These are phyloP conservation scores for Trichosanthes truncata DNA, from an alignment of 306 rosid genomes.

Conservation along the genomic window DNA sequence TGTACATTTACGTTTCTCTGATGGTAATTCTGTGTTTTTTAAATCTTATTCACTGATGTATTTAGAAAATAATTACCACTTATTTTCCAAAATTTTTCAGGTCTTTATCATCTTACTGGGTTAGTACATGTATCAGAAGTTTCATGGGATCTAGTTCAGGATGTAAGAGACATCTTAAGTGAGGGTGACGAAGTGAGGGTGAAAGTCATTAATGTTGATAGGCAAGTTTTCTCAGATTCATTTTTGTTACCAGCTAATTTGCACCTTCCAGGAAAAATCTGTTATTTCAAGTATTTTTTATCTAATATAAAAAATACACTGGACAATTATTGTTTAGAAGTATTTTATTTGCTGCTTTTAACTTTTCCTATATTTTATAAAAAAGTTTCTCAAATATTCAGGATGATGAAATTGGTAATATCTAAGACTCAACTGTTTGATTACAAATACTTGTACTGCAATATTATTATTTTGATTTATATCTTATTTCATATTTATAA, in stretches of 20 bases:
- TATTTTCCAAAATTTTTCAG: slow-evolving; percentile 51
- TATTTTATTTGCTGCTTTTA: neutral
- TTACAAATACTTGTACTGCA: neutral
- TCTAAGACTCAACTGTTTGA: neutral
- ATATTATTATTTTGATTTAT: neutral
- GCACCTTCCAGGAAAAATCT: neutral
- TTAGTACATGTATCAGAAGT: slow-evolving; percentile 86
- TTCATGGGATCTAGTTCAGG: slow-evolving; percentile 91
- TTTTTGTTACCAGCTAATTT: neutral
- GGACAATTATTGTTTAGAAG: neutral
- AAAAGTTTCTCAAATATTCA: neutral
- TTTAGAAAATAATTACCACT: slow-evolving; percentile 21
- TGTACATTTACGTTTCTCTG: slow-evolving; percentile 68
- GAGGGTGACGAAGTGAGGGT: slow-evolving; percentile 62
- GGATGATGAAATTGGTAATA: neutral
- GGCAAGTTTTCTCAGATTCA: slow-evolving; percentile 33
- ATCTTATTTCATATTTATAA: neutral
- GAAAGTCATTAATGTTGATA: slow-evolving; percentile 51
- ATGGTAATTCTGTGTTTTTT: slow-evolving; percentile 36
- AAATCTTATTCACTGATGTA: neutral
- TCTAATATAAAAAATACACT: neutral
- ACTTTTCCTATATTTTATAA: neutral
- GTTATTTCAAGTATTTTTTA: neutral
- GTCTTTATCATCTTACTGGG: slow-evolving; percentile 79
- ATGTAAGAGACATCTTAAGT: slow-evolving; percentile 66